Evolutionary conservation across 176 grass and related monocot genomes (phyloP).

Genomic region (Lolium multiflorum): DNA sequence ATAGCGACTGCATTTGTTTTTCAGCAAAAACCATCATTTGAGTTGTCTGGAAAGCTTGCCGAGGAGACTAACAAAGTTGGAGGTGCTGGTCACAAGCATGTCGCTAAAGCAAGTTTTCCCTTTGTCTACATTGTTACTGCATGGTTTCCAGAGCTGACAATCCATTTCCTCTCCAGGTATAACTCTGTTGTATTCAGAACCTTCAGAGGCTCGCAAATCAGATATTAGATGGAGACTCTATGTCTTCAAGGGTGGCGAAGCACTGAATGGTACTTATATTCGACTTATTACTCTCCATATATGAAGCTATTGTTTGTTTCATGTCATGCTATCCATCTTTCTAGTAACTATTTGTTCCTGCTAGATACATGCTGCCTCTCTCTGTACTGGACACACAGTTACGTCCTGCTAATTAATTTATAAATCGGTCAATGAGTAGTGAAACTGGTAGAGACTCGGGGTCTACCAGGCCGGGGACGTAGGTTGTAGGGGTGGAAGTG

Average conservation of each 20-base stretch:
- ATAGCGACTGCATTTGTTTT: conserved; percentile 38
- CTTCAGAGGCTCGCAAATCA: conserved; percentile 76
- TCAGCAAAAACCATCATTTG: conserved; percentile 97
- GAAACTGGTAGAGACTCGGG: too few relatives aligned
- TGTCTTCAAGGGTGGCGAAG: conserved; percentile 93
- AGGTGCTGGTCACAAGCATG: conserved; percentile 51
- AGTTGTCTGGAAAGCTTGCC: conserved; percentile 96
- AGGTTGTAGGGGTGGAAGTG: too few relatives aligned
- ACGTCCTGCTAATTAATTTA: not conserved
- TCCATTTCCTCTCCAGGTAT: conserved; percentile 64
- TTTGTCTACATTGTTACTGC: conserved; percentile 2
- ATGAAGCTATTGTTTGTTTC: conserved; percentile 8
- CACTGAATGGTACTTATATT: conserved; percentile 66
- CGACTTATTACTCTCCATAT: conserved; percentile 35
- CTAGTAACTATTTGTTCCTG: conserved; percentile 5
- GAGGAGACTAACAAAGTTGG: conserved; percentile 96
- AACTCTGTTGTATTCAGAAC: conserved; percentile 85
- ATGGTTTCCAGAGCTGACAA: conserved; percentile 2
- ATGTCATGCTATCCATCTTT: conserved; percentile 17
- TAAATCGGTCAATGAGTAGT: not conserved
- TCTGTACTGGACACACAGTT: not conserved
- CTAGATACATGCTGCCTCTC: not conserved
- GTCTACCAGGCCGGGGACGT: too few relatives aligned
- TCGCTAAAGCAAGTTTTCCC: not conserved
- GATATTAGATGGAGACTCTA: conserved; percentile 93